A percentile compares a stretch with the other conserved stretches of the same genome.
These are phyloP conservation scores for Limonium bicolor DNA, from an alignment of 148 eudicot genomes.

Conservation along the genomic window DNA sequence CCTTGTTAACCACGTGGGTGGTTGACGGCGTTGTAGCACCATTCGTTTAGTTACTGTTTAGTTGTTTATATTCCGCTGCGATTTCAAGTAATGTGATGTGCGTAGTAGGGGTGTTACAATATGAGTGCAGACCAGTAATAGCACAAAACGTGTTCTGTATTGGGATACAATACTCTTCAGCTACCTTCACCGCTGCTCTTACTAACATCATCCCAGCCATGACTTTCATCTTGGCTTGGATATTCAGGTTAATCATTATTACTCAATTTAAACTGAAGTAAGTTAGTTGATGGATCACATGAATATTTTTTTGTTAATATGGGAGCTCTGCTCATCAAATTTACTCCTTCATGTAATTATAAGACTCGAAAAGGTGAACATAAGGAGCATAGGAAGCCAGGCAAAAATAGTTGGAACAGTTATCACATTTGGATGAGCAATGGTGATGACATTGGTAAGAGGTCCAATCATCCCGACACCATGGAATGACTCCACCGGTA, in stretches of 20 bases:
- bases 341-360: too few relatives aligned
- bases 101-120: too few relatives aligned
- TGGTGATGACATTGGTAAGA: conserved; percentile 52
- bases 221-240: conserved; percentile 74
- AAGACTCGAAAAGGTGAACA: conserved; percentile 65
- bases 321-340: too few relatives aligned
- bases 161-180: conserved; percentile 64
- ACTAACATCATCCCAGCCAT: conserved; percentile 61
- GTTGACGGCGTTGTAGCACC: too few relatives aligned
- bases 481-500: conserved; percentile 9
- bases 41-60: too few relatives aligned
- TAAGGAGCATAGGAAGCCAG: conserved; percentile 29
- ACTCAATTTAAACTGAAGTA: background rate
- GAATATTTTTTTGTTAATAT: too few relatives aligned
- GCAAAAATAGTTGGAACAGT: conserved; percentile 75
- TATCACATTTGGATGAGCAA: conserved; percentile 72
- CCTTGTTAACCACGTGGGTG: too few relatives aligned
- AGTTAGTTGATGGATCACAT: too few relatives aligned
- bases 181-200: conserved; percentile 57
- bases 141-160: conserved; percentile 73
- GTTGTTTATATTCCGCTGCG: too few relatives aligned
- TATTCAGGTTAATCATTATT: too few relatives aligned
- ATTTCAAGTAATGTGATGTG: too few relatives aligned
- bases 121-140: conserved; percentile 40
- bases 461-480: conserved; percentile 18